phyloP scores from a whole-genome alignment of 805 yeast species.

The Pichia thaimueangensis region DNA sequence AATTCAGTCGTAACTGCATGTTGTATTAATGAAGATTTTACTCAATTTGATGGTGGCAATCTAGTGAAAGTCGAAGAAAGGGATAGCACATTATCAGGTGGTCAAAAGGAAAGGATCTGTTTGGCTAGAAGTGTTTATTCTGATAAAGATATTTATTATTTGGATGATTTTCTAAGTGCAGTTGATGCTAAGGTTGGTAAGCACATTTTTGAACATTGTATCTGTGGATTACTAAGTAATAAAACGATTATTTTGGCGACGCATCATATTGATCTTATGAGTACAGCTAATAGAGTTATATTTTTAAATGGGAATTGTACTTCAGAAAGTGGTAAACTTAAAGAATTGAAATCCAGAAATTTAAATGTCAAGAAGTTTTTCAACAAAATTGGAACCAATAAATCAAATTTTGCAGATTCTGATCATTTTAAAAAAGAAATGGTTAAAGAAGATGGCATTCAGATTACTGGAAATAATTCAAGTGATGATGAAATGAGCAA shows the following conservation, averaged over 20 bases:
- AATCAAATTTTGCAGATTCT: slow-evolving; percentile 3
- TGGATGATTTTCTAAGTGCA: slow-evolving; percentile 80
- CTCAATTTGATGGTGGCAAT: slow-evolving; percentile 68
- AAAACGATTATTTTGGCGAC: slow-evolving; percentile 75
- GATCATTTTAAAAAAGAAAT: slow-evolving; percentile 13
- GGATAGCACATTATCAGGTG: slow-evolving; percentile 81
- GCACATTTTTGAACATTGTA: slow-evolving; percentile 65
- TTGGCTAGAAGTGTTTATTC: slow-evolving; percentile 72
- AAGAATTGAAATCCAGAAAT: slow-evolving; percentile 40
- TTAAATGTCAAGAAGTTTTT: slow-evolving; percentile 33
- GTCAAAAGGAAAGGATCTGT: slow-evolving; percentile 78
- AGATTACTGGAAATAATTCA: slow-evolving; percentile 10
- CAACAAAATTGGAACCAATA: slow-evolving; percentile 21
- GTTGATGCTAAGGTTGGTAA: slow-evolving; percentile 86
- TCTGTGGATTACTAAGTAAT: slow-evolving; percentile 45
- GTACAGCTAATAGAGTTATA: slow-evolving; percentile 60
- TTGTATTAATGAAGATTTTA: slow-evolving; percentile 60
- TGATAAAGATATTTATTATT: slow-evolving; percentile 54
- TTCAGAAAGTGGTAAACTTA: slow-evolving; percentile 52
- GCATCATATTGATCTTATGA: slow-evolving; percentile 69
- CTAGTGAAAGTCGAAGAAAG: slow-evolving; percentile 77
- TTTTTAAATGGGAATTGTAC: slow-evolving; percentile 59
- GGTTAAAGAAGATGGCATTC: slow-evolving; percentile 13
- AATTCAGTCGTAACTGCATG: slow-evolving; percentile 52
- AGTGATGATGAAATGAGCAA: slow-evolving; percentile 19